phyloP scores from a whole-genome alignment of 495 filamentous ascomycete species.

The Aspergillus olivimuriae region DNA sequence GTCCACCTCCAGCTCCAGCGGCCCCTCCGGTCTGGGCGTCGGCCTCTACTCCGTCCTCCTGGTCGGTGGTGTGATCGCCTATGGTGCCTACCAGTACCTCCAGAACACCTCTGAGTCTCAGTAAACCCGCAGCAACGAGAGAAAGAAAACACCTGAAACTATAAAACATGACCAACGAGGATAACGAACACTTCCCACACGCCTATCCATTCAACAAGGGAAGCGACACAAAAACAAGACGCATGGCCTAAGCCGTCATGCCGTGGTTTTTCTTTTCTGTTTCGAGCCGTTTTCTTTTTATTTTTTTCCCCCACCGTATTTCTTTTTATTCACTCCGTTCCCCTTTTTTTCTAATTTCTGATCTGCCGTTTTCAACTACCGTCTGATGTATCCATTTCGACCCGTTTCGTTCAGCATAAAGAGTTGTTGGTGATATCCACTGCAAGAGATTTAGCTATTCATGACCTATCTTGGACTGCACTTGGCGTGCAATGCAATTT shows the following conservation, averaged over 20 bases:
- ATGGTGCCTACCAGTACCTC: conserved; percentile 82
- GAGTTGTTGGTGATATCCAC: too few relatives aligned
- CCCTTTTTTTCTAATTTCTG: not conserved
- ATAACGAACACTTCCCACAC: too few relatives aligned
- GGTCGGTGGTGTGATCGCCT: conserved; percentile 70
- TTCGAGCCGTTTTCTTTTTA: conserved; percentile 10
- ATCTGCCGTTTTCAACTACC: not conserved
- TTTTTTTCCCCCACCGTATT: conserved; percentile 1
- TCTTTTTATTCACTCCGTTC: not conserved
- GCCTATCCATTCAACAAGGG: too few relatives aligned
- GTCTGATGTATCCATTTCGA: not conserved
- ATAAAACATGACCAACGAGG: conserved; percentile 4
- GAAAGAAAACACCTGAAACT: conserved; percentile 6
- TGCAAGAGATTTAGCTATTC: too few relatives aligned
- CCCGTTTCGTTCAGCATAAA: not conserved
- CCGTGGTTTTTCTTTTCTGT: too few relatives aligned
- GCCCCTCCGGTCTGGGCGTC: conserved; percentile 56
- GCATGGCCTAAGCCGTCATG: too few relatives aligned
- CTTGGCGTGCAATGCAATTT: too few relatives aligned
- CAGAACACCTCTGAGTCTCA: conserved; percentile 46
- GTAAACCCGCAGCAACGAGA: conserved; percentile 9
- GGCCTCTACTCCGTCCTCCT: conserved; percentile 79
- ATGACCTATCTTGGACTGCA: too few relatives aligned
- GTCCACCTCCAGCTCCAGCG: conserved; percentile 39
- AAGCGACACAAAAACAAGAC: too few relatives aligned